Evolutionary conservation across 2,329 filamentous ascomycete species (phyloP), one percentile per base, ranked within the genome.

Genomic region (Microascus cirrosus): DNA sequence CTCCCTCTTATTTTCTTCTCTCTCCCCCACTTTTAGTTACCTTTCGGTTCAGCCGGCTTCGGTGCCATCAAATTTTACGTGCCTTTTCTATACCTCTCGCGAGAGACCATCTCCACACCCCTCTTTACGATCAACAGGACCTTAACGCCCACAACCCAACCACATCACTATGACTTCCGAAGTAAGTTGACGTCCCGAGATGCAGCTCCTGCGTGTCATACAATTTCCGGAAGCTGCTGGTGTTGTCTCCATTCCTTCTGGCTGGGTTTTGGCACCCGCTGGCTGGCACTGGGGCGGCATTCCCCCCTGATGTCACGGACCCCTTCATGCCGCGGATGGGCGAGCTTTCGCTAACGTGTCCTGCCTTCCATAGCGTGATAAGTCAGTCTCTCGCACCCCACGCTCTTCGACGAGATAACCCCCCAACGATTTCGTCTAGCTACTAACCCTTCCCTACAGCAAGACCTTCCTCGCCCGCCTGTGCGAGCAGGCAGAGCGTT

Each of bases 381-480:
- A 81, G 84, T 87, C 84, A 71, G 74, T 75, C 62, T 60, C 61
- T 18, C 25, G 11, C 50, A 8, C 48, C n/a, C 28, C 20, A 12
- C 39, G 18, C 32, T 15, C 45, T 24, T 8, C 20, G 45, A 22
- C 45, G 45, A 24, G 18, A 42, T 42, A n/a, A n/a, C 22, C 54
- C 12, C 2, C 22, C 45, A 20, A 24, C 39, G 39, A 22, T 22
- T n/a, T 20, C 45, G 45, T 39, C 35, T 24, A 48, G 39, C 39
- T 42, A 48, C 55, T 57, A 48, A 57, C 55, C 50, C 45, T 50
- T 36, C 15, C 32, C 25, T 56, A 73, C 75, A 96, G 91, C 88
- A 97, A 97, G 87, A 97, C 94, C 74, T 97, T 97, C 85, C 90
- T 97, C 77, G 94, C 94, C 77, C 87, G 94, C 81, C 91, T 99